Percentiles rank a stretch among this genome's conserved stretches.
phyloP scores from a whole-genome alignment of 2,329 filamentous ascomycete species.

The Colletotrichum magnum region DNA sequence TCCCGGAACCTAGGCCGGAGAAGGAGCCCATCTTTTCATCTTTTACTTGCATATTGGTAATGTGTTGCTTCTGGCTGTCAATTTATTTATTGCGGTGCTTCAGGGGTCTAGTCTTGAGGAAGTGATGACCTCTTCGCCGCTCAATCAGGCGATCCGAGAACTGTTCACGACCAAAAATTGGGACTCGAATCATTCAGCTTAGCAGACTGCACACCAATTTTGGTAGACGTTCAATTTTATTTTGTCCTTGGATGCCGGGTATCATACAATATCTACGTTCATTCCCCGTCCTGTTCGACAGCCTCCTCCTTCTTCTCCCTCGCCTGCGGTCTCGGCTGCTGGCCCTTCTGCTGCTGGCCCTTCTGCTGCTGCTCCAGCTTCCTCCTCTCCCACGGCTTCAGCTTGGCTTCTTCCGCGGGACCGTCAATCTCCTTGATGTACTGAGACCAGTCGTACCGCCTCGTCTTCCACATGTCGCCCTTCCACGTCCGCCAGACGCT shows the following conservation, averaged over 20 bases:
- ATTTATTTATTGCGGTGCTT: too few species aligned
- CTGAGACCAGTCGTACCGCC: constrained; percentile 67
- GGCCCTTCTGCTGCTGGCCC: constrained; percentile 19
- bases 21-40: too few species aligned
- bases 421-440: constrained; percentile 68
- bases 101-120: too few species aligned
- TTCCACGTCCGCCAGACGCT: constrained; percentile 72
- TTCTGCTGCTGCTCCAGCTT: constrained; percentile 35
- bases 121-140: too few species aligned
- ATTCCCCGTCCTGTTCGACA: constrained; percentile 14
- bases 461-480: constrained; percentile 70
- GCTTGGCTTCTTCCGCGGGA: constrained; percentile 31
- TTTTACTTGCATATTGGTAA: too few species aligned
- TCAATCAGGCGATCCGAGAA: too few species aligned
- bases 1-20: too few species aligned
- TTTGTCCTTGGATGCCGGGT: constrained; percentile 30
- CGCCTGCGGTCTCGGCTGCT: constrained; percentile 16
- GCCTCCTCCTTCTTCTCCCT: constrained; percentile 2
- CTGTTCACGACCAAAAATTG: too few species aligned
- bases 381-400: constrained; percentile 40
- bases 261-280: constrained; percentile 37
- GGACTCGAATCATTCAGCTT: neutral
- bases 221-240: neutral
- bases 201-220: neutral
- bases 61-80: too few species aligned